phyloP scores from a whole-genome alignment of 225 moss, liverwort and hornwort genomes.

The Neckera pumila region DNA sequence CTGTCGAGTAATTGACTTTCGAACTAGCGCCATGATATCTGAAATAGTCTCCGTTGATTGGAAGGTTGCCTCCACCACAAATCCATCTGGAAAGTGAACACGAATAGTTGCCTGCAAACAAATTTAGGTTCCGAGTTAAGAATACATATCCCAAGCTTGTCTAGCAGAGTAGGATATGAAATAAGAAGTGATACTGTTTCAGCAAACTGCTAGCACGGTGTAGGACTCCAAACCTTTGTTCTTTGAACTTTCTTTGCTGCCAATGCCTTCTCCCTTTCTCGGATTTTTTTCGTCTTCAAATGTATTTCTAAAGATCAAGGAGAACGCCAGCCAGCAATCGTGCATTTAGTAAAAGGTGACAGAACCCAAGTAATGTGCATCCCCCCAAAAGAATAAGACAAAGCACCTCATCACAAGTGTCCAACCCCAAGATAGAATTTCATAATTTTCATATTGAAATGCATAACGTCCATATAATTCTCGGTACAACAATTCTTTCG shows the following conservation, averaged over 20 bases:
- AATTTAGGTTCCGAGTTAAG: background rate
- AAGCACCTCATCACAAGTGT: background rate
- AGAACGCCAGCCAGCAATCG: background rate
- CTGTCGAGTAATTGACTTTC: slow-evolving; percentile 55
- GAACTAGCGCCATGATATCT: slow-evolving; percentile 61
- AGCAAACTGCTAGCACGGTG: background rate
- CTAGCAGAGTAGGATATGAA: background rate
- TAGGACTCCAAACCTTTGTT: slow-evolving; percentile 45
- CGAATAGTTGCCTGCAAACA: slow-evolving; percentile 67
- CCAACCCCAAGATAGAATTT: background rate
- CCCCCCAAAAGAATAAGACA: background rate
- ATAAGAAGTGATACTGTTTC: background rate
- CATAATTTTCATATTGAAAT: background rate
- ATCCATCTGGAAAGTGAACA: slow-evolving; percentile 88
- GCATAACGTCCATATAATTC: background rate
- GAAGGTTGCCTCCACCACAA: slow-evolving; percentile 70
- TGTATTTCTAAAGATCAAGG: slow-evolving; percentile 27
- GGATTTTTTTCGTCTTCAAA: slow-evolving; percentile 84
- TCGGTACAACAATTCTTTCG: background rate
- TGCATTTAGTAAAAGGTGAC: background rate
- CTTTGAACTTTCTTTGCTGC: slow-evolving; percentile 52
- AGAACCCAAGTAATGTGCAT: background rate
- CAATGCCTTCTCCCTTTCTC: slow-evolving; percentile 64
- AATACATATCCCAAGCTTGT: background rate
- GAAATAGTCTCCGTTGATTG: slow-evolving; percentile 62